Base-by-base conservation (phyloP, 1,284 basidiomycete species). In the Moesziomyces globuligerus region DNA sequence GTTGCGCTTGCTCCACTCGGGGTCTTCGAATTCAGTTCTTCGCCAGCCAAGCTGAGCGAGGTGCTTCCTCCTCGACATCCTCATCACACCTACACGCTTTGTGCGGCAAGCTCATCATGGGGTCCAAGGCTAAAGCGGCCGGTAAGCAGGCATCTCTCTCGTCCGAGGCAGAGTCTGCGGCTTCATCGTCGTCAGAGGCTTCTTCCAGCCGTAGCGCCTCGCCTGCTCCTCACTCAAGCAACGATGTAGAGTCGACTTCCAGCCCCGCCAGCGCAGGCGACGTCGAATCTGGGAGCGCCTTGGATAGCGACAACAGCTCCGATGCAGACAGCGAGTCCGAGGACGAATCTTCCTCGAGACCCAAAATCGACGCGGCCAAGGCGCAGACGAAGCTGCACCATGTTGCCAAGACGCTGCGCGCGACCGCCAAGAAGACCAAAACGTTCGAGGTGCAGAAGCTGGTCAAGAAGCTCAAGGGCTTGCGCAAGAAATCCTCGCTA, bases 391-490 rank as follows among this genome's bases (percentile, higher is more conserved):
- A 71, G 26, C 61, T 71, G 9, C 88, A 90, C 79, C 90, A 91
- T 73, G 86, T 87, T 65, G 75, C 89, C 48, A 89, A 86, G 79
- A 87, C 90, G 68, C 85, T 90, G 18, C 85, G 85, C 55, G 90
- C 89, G 74, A 87, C 89, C 5, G 87, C 88, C 45, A 96, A 93
- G 85, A 92, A 90, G 81, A 89, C 90, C 8, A 91, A 89, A 81
- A 85, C 87, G 0, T 92, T 92, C 70, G 94, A 96, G 84, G 87
- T 88, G 0, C 91, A 91, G 83, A 91, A 90, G 78, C 83, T 90
- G 15, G 87, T 94, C 50, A 94, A 93, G 85, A 90, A 89, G 83
- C 84, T 94, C 57, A 94, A 91, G 83, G 86, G 86, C 45, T 81
- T 90, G 54, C 85, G 86, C 59, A 84, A 70, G 53, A 71, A 58